These are phyloP conservation scores for Lachnellula hyalina DNA, from an alignment of 2,329 filamentous ascomycete species.

Conservation along the genomic window DNA sequence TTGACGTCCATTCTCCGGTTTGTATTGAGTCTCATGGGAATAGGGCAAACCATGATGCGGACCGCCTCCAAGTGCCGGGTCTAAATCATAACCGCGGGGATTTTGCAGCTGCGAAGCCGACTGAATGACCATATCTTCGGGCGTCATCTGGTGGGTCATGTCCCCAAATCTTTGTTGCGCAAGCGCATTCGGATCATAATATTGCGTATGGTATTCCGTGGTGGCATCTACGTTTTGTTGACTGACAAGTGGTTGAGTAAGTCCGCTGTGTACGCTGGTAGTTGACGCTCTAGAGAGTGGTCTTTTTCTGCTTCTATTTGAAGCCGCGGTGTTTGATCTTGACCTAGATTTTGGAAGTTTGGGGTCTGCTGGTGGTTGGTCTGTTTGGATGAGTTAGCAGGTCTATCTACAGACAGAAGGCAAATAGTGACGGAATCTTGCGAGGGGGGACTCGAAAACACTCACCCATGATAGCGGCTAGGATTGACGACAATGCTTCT, in stretches of 20 bases:
- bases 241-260: constrained; percentile 27
- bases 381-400: constrained; percentile 20
- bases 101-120: constrained; percentile 51
- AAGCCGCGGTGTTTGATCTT: constrained; percentile 40
- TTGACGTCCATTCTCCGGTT: constrained; percentile 38
- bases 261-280: constrained; percentile 38
- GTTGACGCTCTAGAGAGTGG: constrained; percentile 44
- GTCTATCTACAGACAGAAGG: constrained; percentile 1
- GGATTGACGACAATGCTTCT: constrained; percentile 7
- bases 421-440: neutral
- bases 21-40: constrained; percentile 37
- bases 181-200: constrained; percentile 29
- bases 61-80: constrained; percentile 44
- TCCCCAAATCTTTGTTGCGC: constrained; percentile 26
- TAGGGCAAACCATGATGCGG: constrained; percentile 41
- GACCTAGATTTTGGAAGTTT: constrained; percentile 38
- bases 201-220: constrained; percentile 28
- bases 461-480: constrained; percentile 26
- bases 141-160: constrained; percentile 39
- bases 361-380: constrained; percentile 28
- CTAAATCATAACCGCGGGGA: constrained; percentile 44
- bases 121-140: constrained; percentile 56
- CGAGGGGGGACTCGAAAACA: neutral
- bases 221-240: constrained; percentile 26
- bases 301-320: constrained; percentile 37